phyloP scores from a whole-genome alignment of 345 rosid species.

The Syzygium jambos region DNA sequence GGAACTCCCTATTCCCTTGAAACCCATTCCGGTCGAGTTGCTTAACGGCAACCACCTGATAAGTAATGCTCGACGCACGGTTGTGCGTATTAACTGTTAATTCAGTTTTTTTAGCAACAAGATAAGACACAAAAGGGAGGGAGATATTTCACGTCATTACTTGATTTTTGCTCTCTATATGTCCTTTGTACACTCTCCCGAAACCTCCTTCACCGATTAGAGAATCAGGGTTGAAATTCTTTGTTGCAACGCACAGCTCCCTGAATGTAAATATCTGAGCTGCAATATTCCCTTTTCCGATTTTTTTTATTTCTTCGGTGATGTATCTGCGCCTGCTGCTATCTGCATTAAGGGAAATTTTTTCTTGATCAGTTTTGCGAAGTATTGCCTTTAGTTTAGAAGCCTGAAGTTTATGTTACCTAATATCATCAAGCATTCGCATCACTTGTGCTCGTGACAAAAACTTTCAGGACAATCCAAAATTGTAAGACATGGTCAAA shows the following conservation, averaged over 20 bases:
- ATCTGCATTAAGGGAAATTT: conserved; percentile 23
- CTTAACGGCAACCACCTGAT: conserved; percentile 19
- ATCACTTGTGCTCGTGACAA: background rate
- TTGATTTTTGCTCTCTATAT: conserved; percentile 29
- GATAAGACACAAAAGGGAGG: background rate
- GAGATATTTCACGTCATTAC: conserved; percentile 15
- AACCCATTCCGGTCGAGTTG: conserved; percentile 20
- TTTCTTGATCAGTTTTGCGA: background rate
- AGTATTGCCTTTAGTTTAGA: background rate
- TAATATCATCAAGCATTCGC: background rate
- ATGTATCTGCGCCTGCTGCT: conserved; percentile 68
- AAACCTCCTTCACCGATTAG: conserved; percentile 94
- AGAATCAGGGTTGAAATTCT: conserved; percentile 53
- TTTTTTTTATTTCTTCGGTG: conserved; percentile 45
- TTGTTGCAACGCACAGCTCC: conserved; percentile 58
- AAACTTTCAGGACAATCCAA: background rate
- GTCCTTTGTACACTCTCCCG: conserved; percentile 85
- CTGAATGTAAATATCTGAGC: conserved; percentile 50
- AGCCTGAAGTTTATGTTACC: background rate
- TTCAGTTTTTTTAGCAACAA: background rate
- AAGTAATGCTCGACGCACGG: background rate
- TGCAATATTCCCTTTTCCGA: conserved; percentile 60
- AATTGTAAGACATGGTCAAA: background rate
- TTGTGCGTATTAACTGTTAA: background rate
- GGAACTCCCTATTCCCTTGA: conserved; percentile 21